A percentile compares a stretch with the other conserved stretches of the same genome.
phyloP scores from a whole-genome alignment of 2,329 filamentous ascomycete genomes.

The Aspergillus spinulosporus region DNA sequence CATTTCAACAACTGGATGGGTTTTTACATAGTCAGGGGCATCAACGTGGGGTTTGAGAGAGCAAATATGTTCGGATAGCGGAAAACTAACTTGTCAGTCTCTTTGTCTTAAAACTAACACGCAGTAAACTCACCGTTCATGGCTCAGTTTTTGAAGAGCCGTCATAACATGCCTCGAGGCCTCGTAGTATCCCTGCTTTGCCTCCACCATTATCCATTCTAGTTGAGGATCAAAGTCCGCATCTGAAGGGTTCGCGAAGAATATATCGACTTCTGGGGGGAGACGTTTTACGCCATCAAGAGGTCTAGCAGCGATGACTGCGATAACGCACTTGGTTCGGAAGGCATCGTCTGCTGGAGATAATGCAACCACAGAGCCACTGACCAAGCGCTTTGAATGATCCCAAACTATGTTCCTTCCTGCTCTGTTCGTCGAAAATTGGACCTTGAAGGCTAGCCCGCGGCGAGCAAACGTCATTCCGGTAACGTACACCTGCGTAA shows the following conservation, averaged over 20 bases:
- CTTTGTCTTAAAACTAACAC: background rate
- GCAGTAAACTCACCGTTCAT: conserved; percentile 48
- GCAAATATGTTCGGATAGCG: conserved; percentile 47
- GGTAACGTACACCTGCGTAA: conserved; percentile 61
- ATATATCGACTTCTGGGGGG: conserved; percentile 73
- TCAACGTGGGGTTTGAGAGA: conserved; percentile 41
- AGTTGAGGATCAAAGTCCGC: conserved; percentile 67
- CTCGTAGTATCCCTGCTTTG: conserved; percentile 73
- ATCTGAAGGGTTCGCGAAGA: conserved; percentile 64
- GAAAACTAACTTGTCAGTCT: conserved; percentile 39
- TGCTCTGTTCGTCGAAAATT: conserved; percentile 68
- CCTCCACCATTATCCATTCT: conserved; percentile 77
- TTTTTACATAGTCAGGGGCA: conserved; percentile 55
- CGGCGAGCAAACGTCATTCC: conserved; percentile 63
- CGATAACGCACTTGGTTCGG: conserved; percentile 64
- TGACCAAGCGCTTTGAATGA: conserved; percentile 59
- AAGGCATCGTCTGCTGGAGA: conserved; percentile 62
- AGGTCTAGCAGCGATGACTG: conserved; percentile 69
- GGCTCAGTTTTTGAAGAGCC: conserved; percentile 66
- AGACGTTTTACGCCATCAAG: conserved; percentile 62
- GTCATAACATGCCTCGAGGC: conserved; percentile 70
- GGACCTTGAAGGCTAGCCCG: conserved; percentile 66
- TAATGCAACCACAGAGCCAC: conserved; percentile 57
- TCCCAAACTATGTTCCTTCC: conserved; percentile 69
- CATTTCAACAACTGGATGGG: conserved; percentile 54